Conservation (phyloP, 148 eudicot genomes). For the Rhododendron williamsianum region DNA sequence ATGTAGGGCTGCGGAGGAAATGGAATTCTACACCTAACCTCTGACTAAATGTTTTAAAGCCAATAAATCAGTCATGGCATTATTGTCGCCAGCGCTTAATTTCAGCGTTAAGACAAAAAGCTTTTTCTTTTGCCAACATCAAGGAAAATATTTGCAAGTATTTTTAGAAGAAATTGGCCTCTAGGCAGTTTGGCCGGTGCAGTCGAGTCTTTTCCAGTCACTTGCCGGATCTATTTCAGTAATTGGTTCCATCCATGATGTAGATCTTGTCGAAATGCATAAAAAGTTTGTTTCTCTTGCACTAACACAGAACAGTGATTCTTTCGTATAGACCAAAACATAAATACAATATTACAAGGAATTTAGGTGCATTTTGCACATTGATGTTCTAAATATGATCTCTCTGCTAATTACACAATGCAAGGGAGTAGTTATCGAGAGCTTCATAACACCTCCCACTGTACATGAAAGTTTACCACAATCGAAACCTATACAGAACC, state of each 20-base stretch:
- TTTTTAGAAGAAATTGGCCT: background rate
- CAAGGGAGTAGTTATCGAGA: constrained; percentile 17
- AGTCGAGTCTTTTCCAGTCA: background rate
- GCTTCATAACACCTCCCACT: constrained; percentile 5
- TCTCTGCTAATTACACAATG: constrained; percentile 8
- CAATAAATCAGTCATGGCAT: background rate
- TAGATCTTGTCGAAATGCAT: background rate
- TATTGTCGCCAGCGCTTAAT: background rate
- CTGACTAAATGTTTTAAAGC: background rate
- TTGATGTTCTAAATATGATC: background rate
- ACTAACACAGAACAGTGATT: background rate
- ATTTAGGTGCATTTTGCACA: background rate
- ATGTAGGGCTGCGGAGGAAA: background rate
- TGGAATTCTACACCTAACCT: background rate
- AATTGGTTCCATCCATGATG: background rate
- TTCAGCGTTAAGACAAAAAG: background rate
- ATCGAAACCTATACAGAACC: background rate
- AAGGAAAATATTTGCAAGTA: background rate
- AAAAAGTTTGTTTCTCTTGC: background rate
- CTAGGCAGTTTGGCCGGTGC: background rate
- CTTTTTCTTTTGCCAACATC: background rate
- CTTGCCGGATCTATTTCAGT: background rate
- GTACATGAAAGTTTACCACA: background rate
- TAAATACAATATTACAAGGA: background rate
- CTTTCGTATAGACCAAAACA: background rate